Evolutionary conservation across 495 filamentous ascomycete genomes (phyloP).

Genomic region (Penicillium angulare): DNA sequence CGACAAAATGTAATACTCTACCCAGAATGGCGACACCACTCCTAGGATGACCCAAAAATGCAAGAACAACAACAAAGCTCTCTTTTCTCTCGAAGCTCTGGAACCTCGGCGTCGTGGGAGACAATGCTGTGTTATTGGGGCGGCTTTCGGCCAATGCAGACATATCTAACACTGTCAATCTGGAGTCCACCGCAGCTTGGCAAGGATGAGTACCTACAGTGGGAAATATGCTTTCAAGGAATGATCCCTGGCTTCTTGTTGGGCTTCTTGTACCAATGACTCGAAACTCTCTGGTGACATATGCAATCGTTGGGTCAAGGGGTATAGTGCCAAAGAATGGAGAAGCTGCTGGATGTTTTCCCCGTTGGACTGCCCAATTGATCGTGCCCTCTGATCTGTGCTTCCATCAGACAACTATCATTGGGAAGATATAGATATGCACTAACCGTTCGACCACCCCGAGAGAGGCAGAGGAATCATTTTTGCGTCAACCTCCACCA

Average conservation of each 20-base stretch:
- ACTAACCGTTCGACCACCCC: slow-evolving; percentile 69
- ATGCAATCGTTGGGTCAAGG: slow-evolving; percentile 52
- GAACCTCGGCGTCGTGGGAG: too few species aligned
- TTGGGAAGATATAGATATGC: not conserved
- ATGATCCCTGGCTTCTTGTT: slow-evolving; percentile 62
- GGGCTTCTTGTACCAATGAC: slow-evolving; percentile 63
- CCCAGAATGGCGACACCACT: not conserved
- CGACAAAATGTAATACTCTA: slow-evolving; percentile 6
- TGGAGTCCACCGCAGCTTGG: not conserved
- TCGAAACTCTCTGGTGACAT: slow-evolving; percentile 66
- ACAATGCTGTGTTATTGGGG: too few species aligned
- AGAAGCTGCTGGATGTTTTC: slow-evolving; percentile 62
- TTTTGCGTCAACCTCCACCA: slow-evolving; percentile 66
- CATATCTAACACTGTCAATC: slow-evolving; percentile 39
- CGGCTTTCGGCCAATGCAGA: slow-evolving; percentile 58
- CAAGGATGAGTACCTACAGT: slow-evolving; percentile 49
- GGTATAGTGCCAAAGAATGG: slow-evolving; percentile 61
- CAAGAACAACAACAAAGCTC: too few species aligned
- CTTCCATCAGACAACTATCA: not conserved
- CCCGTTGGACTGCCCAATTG: slow-evolving; percentile 60
- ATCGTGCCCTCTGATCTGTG: slow-evolving; percentile 58
- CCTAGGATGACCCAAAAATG: not conserved
- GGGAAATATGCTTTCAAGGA: slow-evolving; percentile 75
- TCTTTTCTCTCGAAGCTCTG: too few species aligned
- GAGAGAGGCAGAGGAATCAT: slow-evolving; percentile 75